Conservation (phyloP, 2,329 filamentous ascomycete species). For the Elsinoe perseae region DNA sequence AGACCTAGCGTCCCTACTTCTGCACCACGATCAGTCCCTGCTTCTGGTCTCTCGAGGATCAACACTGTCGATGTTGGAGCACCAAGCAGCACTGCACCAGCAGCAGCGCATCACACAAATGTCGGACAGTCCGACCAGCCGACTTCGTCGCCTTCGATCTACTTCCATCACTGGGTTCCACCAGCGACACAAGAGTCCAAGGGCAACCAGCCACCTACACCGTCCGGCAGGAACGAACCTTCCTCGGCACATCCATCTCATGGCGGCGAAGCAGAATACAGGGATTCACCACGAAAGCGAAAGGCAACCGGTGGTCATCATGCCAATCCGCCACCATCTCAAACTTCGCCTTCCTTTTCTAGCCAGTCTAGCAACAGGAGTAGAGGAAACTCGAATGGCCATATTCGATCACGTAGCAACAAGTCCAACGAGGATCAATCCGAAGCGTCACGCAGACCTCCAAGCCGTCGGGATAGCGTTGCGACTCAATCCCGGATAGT, state of each 20-base stretch:
- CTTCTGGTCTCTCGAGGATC: constrained; percentile 43
- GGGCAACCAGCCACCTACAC: constrained; percentile 60
- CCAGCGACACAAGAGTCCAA: constrained; percentile 56
- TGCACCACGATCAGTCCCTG: constrained; percentile 38
- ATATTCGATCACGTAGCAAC: constrained; percentile 60
- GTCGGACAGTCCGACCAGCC: constrained; percentile 53
- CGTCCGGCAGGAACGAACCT: constrained; percentile 54
- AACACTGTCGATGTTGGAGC: constrained; percentile 43
- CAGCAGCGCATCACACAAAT: constrained; percentile 35
- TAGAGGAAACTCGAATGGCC: constrained; percentile 42
- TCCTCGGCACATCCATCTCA: constrained; percentile 44
- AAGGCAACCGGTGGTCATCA: constrained; percentile 57
- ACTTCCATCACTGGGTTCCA: constrained; percentile 90
- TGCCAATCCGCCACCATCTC: constrained; percentile 43
- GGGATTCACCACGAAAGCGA: constrained; percentile 76
- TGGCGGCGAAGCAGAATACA: constrained; percentile 51
- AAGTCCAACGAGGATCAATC: constrained; percentile 36
- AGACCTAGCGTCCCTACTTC: constrained; percentile 32
- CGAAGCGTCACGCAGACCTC: constrained; percentile 14
- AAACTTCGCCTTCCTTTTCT: constrained; percentile 45
- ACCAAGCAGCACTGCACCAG: constrained; percentile 25
- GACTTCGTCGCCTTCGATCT: constrained; percentile 65
- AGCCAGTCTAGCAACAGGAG: constrained; percentile 47
- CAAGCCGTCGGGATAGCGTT: constrained; percentile 19
- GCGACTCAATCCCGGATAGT: constrained; percentile 15